phyloP scores from a whole-genome alignment of 306 rosid genomes.

The Morella rubra region DNA sequence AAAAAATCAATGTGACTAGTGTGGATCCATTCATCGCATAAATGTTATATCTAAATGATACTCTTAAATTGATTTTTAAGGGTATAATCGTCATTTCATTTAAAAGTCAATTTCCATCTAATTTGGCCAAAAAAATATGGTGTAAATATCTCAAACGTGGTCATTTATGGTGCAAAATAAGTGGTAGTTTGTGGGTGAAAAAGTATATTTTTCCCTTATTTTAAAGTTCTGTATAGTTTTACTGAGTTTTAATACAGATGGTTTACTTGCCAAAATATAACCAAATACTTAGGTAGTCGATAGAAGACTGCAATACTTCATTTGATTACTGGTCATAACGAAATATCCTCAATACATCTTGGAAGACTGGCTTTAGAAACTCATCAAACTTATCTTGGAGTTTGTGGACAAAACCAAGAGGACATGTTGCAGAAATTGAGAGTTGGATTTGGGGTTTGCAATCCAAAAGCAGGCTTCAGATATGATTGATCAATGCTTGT shows the following conservation, averaged over 20 bases:
- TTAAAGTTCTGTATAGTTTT: no score
- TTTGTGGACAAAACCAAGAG: not conserved
- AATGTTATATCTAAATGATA: not conserved
- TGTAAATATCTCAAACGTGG: no score
- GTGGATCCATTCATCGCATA: not conserved
- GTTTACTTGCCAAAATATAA: no score
- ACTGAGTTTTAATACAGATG: no score
- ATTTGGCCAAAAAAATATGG: no score
- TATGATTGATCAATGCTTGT: no score
- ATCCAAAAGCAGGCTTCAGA: not conserved
- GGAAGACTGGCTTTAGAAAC: not conserved
- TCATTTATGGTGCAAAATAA: no score
- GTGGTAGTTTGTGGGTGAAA: no score
- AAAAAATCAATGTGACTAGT: not conserved
- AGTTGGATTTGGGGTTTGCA: not conserved
- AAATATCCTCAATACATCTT: not conserved
- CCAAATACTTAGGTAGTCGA: not conserved
- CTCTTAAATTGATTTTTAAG: not conserved
- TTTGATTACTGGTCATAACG: not conserved
- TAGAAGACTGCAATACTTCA: no score
- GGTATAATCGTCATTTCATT: not conserved
- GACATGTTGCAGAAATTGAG: not conserved
- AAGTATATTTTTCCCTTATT: no score
- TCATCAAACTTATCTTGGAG: not conserved
- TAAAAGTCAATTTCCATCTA: no score